Conservation (phyloP, 495 filamentous ascomycete genomes). For the Daldinia concentrica region DNA sequence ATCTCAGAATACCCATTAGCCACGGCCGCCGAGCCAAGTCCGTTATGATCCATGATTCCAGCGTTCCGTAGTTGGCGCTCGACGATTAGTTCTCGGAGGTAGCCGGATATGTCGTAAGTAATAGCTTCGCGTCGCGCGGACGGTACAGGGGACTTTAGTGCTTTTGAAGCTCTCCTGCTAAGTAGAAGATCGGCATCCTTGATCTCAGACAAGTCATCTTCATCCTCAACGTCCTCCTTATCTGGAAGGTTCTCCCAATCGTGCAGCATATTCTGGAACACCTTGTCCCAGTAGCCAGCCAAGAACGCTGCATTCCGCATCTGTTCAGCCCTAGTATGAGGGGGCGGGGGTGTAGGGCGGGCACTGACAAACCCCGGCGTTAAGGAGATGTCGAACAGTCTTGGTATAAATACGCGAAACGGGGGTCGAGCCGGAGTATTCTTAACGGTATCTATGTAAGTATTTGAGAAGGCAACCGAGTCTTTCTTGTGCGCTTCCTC, state of each 20-base stretch:
- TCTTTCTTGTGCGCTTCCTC: conserved; percentile 44
- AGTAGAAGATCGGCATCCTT: conserved; percentile 32
- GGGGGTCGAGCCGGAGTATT: conserved; percentile 1
- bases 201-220: conserved; percentile 21
- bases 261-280: conserved; percentile 36
- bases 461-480: conserved; percentile 42
- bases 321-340: conserved; percentile 47
- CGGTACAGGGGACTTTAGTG: neutral
- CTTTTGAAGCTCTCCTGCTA: conserved; percentile 17
- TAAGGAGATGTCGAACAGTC: conserved; percentile 56
- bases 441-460: conserved; percentile 6
- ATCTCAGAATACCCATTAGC: conserved; percentile 44
- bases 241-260: conserved; percentile 45
- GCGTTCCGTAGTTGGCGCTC: conserved; percentile 48
- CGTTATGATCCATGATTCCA: conserved; percentile 45
- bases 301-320: conserved; percentile 51
- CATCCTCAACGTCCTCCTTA: conserved; percentile 16
- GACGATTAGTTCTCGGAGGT: conserved; percentile 45
- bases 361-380: conserved; percentile 52
- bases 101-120: conserved; percentile 41
- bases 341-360: conserved; percentile 40
- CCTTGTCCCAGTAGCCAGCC: conserved; percentile 47
- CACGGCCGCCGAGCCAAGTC: conserved; percentile 35
- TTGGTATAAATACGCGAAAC: conserved; percentile 56
- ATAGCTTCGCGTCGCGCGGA: conserved; percentile 44